Evolutionary conservation across 768 basidiomycete genomes (phyloP).

Genomic region (Mycena kentingensis): DNA sequence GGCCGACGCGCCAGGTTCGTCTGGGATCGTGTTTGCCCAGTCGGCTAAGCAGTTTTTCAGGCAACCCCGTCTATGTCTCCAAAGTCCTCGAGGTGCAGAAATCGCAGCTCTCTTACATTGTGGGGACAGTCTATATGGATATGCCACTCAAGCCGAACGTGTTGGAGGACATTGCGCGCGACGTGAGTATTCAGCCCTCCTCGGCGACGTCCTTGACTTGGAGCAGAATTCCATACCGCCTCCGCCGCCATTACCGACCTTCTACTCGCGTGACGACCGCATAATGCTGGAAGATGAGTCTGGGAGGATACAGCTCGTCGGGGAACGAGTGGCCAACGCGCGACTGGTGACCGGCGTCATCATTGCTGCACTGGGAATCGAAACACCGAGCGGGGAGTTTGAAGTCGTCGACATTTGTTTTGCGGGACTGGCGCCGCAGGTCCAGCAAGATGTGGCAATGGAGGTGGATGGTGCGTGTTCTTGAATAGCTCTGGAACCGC

Average conservation of each 20-base stretch:
- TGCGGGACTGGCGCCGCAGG: constrained; percentile 77
- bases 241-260: constrained; percentile 74
- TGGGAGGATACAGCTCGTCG: constrained; percentile 87
- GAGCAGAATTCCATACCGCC: constrained; percentile 84
- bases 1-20: constrained; percentile 43
- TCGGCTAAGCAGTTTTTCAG: constrained; percentile 38
- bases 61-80: constrained; percentile 68
- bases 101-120: constrained; percentile 82
- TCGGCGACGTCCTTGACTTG: constrained; percentile 1
- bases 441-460: constrained; percentile 46
- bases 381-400: constrained; percentile 88
- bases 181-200: constrained; percentile 56
- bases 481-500: not conserved
- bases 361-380: constrained; percentile 85
- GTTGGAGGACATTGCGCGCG: constrained; percentile 90
- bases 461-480: constrained; percentile 65
- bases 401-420: constrained; percentile 90
- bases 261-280: constrained; percentile 74
- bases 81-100: constrained; percentile 87
- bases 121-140: constrained; percentile 97
- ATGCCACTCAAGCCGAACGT: constrained; percentile 99
- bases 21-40: not conserved
- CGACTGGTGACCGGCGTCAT: constrained; percentile 90
- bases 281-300: constrained; percentile 96
- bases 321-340: constrained; percentile 61